These are phyloP conservation scores for Toxoplasma gondii DNA, from an alignment of 169 alveolate genomes.

Conservation along the genomic window DNA sequence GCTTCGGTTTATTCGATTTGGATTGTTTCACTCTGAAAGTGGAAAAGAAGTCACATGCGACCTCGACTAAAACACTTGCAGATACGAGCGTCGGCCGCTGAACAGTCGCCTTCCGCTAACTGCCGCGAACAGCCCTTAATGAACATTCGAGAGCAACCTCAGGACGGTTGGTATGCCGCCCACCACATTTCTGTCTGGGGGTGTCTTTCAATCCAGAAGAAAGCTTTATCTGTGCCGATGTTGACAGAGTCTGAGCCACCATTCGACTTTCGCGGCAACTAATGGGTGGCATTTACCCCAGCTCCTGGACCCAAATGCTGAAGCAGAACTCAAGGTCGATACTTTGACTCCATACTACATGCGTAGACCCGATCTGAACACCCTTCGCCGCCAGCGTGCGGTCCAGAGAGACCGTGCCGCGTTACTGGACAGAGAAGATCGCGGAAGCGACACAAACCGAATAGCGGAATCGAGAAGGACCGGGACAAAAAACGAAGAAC, in stretches of 20 bases:
- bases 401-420: not conserved
- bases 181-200: too few species aligned
- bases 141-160: too few species aligned
- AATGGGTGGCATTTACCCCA: slow-evolving; percentile 37
- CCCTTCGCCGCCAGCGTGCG: not conserved
- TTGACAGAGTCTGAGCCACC: slow-evolving; percentile 43
- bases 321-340: slow-evolving; percentile 32
- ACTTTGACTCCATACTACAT: slow-evolving; percentile 44
- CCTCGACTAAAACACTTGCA: too few species aligned
- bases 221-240: not conserved
- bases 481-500: not conserved
- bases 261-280: slow-evolving; percentile 33
- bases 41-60: too few species aligned
- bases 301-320: slow-evolving; percentile 13
- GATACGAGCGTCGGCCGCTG: too few species aligned
- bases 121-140: too few species aligned
- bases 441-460: not conserved
- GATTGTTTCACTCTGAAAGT: too few species aligned
- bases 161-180: too few species aligned
- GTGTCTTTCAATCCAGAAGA: too few species aligned
- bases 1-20: too few species aligned
- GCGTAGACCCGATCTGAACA: not conserved
- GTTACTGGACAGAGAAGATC: not conserved
- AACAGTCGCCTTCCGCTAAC: too few species aligned
- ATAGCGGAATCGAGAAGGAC: not conserved